phyloP scores from a whole-genome alignment of 2,329 filamentous ascomycete genomes.

The Aureobasidium namibiae region DNA sequence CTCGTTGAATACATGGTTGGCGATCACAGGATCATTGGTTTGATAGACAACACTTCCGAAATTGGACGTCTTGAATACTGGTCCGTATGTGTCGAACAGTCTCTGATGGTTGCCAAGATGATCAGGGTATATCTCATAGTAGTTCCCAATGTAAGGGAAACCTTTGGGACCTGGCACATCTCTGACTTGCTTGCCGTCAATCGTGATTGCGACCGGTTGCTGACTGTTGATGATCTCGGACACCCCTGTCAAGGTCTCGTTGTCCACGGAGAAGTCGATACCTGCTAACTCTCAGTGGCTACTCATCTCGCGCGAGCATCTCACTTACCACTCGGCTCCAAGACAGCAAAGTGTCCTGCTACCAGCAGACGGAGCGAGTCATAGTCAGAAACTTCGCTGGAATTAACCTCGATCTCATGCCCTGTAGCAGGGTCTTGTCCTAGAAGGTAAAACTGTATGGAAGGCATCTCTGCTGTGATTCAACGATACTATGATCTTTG shows the following conservation, averaged over 20 bases:
- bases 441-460: slow-evolving; percentile 22
- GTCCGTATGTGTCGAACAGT: slow-evolving; percentile 31
- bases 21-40: slow-evolving; percentile 31
- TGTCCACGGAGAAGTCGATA: slow-evolving; percentile 13
- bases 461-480: slow-evolving; percentile 8
- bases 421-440: slow-evolving; percentile 21
- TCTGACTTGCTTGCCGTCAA: slow-evolving; percentile 43
- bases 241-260: background rate
- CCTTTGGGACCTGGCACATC: slow-evolving; percentile 31
- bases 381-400: slow-evolving; percentile 17
- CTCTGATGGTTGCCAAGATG: slow-evolving; percentile 35
- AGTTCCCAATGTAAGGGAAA: slow-evolving; percentile 30
- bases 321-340: slow-evolving; percentile 21
- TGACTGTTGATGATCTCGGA: slow-evolving; percentile 17
- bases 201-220: slow-evolving; percentile 30
- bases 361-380: slow-evolving; percentile 22
- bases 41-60: slow-evolving; percentile 29
- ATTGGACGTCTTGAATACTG: slow-evolving; percentile 30
- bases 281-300: slow-evolving; percentile 12
- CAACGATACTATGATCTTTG: background rate
- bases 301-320: background rate
- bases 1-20: slow-evolving; percentile 27
- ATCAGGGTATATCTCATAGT: slow-evolving; percentile 32
- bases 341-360: slow-evolving; percentile 25
- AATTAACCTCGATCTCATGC: slow-evolving; percentile 20